phyloP scores from a whole-genome alignment of 192 early-diverging fungal species.

The Helicostylum pulchrum region DNA sequence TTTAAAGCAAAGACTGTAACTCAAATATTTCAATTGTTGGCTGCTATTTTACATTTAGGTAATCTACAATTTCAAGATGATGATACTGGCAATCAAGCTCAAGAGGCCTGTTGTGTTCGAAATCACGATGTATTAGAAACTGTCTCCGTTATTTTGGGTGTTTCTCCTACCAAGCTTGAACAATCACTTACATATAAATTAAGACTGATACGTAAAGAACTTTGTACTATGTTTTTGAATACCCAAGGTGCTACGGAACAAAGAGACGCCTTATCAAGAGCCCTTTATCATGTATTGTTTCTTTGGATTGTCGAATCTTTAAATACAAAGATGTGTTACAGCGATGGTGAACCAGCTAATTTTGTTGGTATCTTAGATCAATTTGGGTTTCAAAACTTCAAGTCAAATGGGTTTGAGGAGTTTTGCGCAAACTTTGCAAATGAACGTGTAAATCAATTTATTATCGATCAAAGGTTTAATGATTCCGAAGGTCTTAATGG shows the following conservation, averaged over 20 bases:
- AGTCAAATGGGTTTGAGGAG: conserved; percentile 62
- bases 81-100: conserved; percentile 53
- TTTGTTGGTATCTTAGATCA: conserved; percentile 86
- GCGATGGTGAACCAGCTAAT: conserved; percentile 61
- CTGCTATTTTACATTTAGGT: conserved; percentile 88
- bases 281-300: conserved; percentile 87
- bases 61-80: conserved; percentile 76
- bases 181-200: conserved; percentile 77
- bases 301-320: conserved; percentile 90
- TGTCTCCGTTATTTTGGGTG: conserved; percentile 77
- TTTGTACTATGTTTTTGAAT: conserved; percentile 90
- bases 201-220: conserved; percentile 75
- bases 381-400: conserved; percentile 62
- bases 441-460: conserved; percentile 64
- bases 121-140: conserved; percentile 73
- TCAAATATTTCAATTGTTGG: conserved; percentile 80
- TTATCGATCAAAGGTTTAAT: conserved; percentile 54
- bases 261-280: conserved; percentile 75
- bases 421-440: conserved; percentile 69
- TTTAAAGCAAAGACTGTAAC: conserved; percentile 67
- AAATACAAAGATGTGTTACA: conserved; percentile 76
- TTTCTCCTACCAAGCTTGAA: conserved; percentile 67
- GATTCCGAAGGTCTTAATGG: conserved; percentile 44
- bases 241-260: conserved; percentile 71
- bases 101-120: conserved; percentile 73